phyloP scores from a whole-genome alignment of 345 rosid genomes.

The Dipteronia dyeriana region DNA sequence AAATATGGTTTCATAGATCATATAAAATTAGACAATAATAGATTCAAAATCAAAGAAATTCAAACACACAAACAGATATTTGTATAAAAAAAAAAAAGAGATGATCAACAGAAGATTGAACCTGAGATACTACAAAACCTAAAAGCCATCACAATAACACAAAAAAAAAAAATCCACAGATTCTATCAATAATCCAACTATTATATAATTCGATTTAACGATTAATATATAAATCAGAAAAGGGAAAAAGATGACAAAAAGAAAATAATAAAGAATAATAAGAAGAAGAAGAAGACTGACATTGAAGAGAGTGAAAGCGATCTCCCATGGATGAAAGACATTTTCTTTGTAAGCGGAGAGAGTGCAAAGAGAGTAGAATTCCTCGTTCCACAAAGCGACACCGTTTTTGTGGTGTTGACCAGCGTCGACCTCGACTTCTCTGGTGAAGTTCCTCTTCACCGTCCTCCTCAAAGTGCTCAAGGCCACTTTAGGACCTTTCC shows the following conservation, averaged over 20 bases:
- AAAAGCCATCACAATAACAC: not conserved
- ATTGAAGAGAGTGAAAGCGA: conserved; percentile 79
- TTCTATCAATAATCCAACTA: not conserved
- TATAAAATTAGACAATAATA: not conserved
- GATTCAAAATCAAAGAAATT: not conserved
- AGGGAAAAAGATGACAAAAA: not conserved
- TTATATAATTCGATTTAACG: not conserved
- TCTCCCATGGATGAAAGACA: conserved; percentile 92
- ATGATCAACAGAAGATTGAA: not conserved
- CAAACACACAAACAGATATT: not conserved
- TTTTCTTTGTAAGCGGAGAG: conserved; percentile 72
- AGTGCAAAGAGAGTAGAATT: conserved; percentile 69
- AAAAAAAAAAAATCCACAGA: not conserved
- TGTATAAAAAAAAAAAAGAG: not conserved
- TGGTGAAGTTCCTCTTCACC: conserved; percentile 85
- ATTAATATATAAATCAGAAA: not conserved
- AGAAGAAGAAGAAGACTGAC: conserved; percentile 42
- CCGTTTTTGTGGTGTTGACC: conserved; percentile 27
- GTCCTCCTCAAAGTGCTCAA: conserved; percentile 70
- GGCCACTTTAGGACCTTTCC: conserved; percentile 94
- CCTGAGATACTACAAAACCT: not conserved
- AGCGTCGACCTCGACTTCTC: conserved; percentile 43
- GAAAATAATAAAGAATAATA: not conserved
- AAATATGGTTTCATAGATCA: not conserved
- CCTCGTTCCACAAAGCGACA: conserved; percentile 80